Conservation (phyloP, 2,329 filamentous ascomycete genomes). For the Fusarium subtropicale region DNA sequence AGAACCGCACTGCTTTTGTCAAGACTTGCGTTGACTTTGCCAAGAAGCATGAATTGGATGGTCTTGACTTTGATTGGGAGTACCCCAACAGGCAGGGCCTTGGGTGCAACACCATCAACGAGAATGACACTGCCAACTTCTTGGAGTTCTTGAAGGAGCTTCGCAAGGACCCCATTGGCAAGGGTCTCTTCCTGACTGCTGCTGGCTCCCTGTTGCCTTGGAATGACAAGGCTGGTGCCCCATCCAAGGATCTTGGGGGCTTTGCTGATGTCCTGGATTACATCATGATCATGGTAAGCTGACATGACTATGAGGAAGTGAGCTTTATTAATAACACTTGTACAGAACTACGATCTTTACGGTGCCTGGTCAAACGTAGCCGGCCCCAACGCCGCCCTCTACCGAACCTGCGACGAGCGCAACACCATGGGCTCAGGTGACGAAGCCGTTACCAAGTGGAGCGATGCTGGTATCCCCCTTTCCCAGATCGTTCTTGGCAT, state of each 20-base stretch:
- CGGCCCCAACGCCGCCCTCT: slow-evolving; percentile 33
- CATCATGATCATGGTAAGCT: slow-evolving; percentile 40
- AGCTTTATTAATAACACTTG: not conserved
- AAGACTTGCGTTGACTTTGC: slow-evolving; percentile 28
- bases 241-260: slow-evolving; percentile 27
- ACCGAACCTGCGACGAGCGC: slow-evolving; percentile 22
- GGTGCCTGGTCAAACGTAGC: slow-evolving; percentile 34
- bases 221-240: slow-evolving; percentile 27
- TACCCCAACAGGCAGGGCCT: slow-evolving; percentile 42
- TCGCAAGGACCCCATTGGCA: slow-evolving; percentile 27
- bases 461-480: slow-evolving; percentile 28
- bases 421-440: slow-evolving; percentile 37
- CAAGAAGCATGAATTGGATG: slow-evolving; percentile 31
- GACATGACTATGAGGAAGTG: fast-evolving
- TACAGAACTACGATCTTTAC: slow-evolving; percentile 37
- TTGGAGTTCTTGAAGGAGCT: slow-evolving; percentile 37
- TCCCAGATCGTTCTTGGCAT: slow-evolving; percentile 34
- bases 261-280: slow-evolving; percentile 39
- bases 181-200: slow-evolving; percentile 32
- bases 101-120: slow-evolving; percentile 40
- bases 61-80: slow-evolving; percentile 42
- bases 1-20: slow-evolving; percentile 38
- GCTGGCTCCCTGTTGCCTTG: slow-evolving; percentile 37
- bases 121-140: slow-evolving; percentile 36
- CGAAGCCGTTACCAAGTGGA: slow-evolving; percentile 26